Conservation (phyloP, 2,329 filamentous ascomycete species). For the Trichoderma cornu-damae region DNA sequence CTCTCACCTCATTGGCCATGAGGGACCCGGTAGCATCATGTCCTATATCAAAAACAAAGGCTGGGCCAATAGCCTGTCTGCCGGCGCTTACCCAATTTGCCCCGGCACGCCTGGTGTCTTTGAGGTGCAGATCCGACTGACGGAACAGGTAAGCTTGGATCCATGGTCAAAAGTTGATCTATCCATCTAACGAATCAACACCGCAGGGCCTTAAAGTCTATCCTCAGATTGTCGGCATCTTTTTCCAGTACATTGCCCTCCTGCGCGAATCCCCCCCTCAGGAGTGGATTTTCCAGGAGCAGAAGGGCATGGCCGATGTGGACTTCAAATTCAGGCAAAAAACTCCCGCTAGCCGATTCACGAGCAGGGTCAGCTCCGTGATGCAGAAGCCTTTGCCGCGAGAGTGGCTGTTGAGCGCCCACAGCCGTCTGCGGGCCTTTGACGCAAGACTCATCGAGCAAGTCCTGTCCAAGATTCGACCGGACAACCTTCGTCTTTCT, state of each 20-base stretch:
- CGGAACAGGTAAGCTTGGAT: slow-evolving; percentile 59
- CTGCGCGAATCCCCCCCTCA: slow-evolving; percentile 75
- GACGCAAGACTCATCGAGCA: slow-evolving; percentile 70
- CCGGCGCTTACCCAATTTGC: slow-evolving; percentile 70
- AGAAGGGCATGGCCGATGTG: slow-evolving; percentile 83
- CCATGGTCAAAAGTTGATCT: neutral
- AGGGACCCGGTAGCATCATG: slow-evolving; percentile 87
- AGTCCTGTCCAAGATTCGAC: slow-evolving; percentile 67
- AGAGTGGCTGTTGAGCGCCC: slow-evolving; percentile 80
- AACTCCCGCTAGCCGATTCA: slow-evolving; percentile 81
- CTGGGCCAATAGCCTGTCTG: slow-evolving; percentile 79
- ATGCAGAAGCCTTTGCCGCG: slow-evolving; percentile 90
- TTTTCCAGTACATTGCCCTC: slow-evolving; percentile 90
- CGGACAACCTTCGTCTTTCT: slow-evolving; percentile 84
- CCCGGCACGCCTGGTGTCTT: slow-evolving; percentile 74
- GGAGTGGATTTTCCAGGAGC: slow-evolving; percentile 91
- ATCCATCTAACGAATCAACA: slow-evolving; percentile 10
- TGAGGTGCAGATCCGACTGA: slow-evolving; percentile 71
- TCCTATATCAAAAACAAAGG: slow-evolving; percentile 85
- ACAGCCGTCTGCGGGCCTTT: slow-evolving; percentile 71
- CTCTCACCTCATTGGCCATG: slow-evolving; percentile 84
- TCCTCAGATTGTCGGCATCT: slow-evolving; percentile 71
- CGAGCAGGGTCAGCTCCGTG: slow-evolving; percentile 73
- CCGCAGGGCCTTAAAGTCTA: slow-evolving; percentile 66
- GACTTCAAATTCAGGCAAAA: slow-evolving; percentile 96